A percentile compares a stretch with the other conserved stretches of the same genome.
These are phyloP conservation scores for Gaeumannomyces tritici DNA, from an alignment of 2,329 filamentous ascomycete genomes.

Conservation along the genomic window DNA sequence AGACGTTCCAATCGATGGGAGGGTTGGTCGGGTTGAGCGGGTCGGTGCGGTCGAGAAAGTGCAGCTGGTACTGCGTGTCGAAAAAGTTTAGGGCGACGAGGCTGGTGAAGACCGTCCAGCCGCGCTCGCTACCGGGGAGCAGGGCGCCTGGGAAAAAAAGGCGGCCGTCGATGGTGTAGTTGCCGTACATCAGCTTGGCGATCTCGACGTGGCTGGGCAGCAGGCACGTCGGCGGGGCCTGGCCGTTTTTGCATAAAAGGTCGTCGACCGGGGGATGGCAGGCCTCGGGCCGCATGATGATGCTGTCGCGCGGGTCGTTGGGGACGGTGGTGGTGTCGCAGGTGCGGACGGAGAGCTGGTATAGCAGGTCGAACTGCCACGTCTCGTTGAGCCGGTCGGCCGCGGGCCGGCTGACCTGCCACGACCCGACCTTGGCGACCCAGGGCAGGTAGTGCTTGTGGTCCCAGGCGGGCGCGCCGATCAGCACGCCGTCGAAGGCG, in stretches of 20 bases:
- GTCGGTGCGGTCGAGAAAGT: conserved; percentile 22
- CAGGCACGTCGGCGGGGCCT: conserved; percentile 22
- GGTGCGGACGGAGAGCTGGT: conserved; percentile 32
- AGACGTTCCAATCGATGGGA: conserved; percentile 21
- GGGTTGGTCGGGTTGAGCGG: conserved; percentile 21
- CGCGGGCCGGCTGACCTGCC: conserved; percentile 35
- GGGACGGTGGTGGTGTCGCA: conserved; percentile 41
- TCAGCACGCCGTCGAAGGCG: conserved; percentile 47
- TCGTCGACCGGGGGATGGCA: conserved; percentile 33
- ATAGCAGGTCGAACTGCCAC: conserved; percentile 31
- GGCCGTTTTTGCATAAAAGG: background rate
- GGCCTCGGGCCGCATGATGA: conserved; percentile 33
- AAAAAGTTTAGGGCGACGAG: conserved; percentile 19
- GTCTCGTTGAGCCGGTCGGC: conserved; percentile 26
- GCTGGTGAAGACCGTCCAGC: conserved; percentile 17
- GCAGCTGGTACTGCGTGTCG: conserved; percentile 23
- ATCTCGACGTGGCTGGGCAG: conserved; percentile 26
- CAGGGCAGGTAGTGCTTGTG: conserved; percentile 32
- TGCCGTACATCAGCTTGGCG: conserved; percentile 17
- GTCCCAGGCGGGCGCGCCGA: conserved; percentile 41
- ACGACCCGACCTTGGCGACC: conserved; percentile 32
- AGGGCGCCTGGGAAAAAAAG: conserved; percentile 30
- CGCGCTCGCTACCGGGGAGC: conserved; percentile 36
- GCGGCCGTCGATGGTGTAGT: conserved; percentile 19
- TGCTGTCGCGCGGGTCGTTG: conserved; percentile 25